These are phyloP conservation scores for Chiua sp. DNA, from an alignment of 1,284 basidiomycete species.

Conservation along the genomic window DNA sequence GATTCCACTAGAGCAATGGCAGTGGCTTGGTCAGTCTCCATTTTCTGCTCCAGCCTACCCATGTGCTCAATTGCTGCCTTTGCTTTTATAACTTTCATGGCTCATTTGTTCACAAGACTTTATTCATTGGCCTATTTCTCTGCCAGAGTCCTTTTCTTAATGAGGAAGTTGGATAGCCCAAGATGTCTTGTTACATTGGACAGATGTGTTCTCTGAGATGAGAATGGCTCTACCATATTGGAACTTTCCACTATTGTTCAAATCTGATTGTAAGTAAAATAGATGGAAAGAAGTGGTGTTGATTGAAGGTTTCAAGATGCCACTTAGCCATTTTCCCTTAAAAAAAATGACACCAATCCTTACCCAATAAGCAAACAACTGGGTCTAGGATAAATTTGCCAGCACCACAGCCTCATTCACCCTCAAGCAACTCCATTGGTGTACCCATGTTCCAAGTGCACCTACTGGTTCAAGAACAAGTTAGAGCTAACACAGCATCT, in stretches of 20 bases:
- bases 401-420: not conserved
- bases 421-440: not conserved
- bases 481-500: not conserved
- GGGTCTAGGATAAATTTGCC: not conserved
- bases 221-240: too few relatives aligned
- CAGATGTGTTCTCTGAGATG: not conserved
- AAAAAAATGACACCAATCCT: too few relatives aligned
- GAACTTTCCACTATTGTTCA: too few relatives aligned
- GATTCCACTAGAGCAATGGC: not conserved
- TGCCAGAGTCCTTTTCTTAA: not conserved
- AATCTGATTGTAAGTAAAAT: too few relatives aligned
- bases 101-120: not conserved
- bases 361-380: not conserved
- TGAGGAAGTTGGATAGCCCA: not conserved
- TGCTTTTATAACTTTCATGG: not conserved
- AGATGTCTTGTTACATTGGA: not conserved
- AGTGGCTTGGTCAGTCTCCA: not conserved
- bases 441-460: not conserved
- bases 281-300: not conserved
- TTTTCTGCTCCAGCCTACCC: not conserved
- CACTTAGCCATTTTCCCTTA: too few relatives aligned
- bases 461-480: not conserved
- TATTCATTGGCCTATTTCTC: not conserved
- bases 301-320: not conserved
- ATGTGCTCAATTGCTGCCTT: not conserved